A percentile compares a stretch with the other conserved stretches of the same genome.
Conservation (phyloP, 1,284 basidiomycete species). For the Marasmius tenuissimus region DNA sequence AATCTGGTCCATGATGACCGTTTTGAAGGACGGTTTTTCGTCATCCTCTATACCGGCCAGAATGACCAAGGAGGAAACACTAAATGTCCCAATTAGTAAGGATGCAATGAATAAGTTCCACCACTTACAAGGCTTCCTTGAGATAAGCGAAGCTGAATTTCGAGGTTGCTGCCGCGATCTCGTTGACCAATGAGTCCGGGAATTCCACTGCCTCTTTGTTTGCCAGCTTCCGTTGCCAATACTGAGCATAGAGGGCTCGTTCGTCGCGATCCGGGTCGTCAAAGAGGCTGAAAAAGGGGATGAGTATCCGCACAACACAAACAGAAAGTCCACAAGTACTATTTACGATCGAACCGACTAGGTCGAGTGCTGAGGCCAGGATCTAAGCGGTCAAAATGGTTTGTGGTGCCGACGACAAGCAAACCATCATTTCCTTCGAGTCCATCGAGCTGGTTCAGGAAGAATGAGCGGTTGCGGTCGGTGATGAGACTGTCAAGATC, state of each 20-base stretch:
- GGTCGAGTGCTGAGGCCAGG: conserved; percentile 74
- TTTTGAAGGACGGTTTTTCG: conserved; percentile 48
- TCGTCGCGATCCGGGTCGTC: conserved; percentile 65
- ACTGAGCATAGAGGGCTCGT: conserved; percentile 64
- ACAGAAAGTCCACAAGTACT: conserved; percentile 43
- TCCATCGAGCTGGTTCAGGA: conserved; percentile 82
- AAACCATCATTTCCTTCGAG: conserved; percentile 76
- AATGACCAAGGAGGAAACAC: conserved; percentile 63
- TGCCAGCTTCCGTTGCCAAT: conserved; percentile 76
- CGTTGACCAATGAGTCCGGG: conserved; percentile 60
- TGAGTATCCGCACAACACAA: neutral
- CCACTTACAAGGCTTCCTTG: conserved; percentile 79
- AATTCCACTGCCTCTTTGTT: conserved; percentile 64
- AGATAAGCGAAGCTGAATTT: conserved; percentile 81
- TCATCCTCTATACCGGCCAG: conserved; percentile 49
- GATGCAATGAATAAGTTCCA: neutral
- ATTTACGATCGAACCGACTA: conserved; percentile 84
- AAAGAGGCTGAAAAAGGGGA: conserved; percentile 44
- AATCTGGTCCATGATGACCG: conserved; percentile 56
- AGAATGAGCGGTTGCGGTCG: conserved; percentile 76
- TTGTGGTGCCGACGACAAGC: conserved; percentile 79
- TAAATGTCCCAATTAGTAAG: conserved; percentile 23
- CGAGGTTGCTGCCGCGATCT: conserved; percentile 58
- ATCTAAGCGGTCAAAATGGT: conserved; percentile 79
- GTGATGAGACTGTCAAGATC: conserved; percentile 82